These are phyloP conservation scores for Cucurbita pepo DNA, from an alignment of 306 rosid genomes.

Conservation along the genomic window DNA sequence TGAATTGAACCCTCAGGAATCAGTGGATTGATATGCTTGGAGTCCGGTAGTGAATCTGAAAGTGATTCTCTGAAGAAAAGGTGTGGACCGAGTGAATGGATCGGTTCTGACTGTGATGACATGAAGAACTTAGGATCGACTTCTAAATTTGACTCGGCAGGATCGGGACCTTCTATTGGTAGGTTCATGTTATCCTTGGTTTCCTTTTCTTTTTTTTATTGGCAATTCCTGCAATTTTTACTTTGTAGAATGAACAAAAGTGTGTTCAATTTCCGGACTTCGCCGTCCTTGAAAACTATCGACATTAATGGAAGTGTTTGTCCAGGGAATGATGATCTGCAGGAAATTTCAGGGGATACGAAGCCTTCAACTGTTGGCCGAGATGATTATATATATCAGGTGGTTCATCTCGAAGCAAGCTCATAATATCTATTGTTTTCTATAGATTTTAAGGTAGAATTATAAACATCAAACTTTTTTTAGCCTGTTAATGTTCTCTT, in stretches of 20 bases:
- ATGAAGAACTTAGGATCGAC: constrained; percentile 22
- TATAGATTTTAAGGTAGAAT: neutral
- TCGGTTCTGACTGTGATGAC: constrained; percentile 6
- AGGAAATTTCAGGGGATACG: constrained; percentile 13
- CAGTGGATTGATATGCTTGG: constrained; percentile 63
- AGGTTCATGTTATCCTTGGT: constrained; percentile 7
- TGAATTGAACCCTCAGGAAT: constrained; percentile 26
- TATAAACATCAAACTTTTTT: neutral
- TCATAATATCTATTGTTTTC: neutral
- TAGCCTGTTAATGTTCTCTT: neutral
- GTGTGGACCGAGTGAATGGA: constrained; percentile 17
- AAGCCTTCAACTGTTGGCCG: constrained; percentile 17
- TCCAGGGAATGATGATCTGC: constrained; percentile 22
- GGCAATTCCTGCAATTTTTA: neutral
- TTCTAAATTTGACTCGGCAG: constrained; percentile 5
- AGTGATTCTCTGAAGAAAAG: constrained; percentile 14
- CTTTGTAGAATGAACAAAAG: neutral
- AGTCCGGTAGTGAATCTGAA: constrained; percentile 66
- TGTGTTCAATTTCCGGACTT: neutral
- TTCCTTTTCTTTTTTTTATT: neutral
- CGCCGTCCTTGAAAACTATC: neutral
- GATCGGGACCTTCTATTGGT: constrained; percentile 30
- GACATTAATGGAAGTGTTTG: constrained; percentile 6
- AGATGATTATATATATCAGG: constrained; percentile 21
- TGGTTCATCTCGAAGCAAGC: constrained; percentile 1